Conservation (phyloP, 192 early-diverging fungal species). For the Rhizophagus clarus region DNA sequence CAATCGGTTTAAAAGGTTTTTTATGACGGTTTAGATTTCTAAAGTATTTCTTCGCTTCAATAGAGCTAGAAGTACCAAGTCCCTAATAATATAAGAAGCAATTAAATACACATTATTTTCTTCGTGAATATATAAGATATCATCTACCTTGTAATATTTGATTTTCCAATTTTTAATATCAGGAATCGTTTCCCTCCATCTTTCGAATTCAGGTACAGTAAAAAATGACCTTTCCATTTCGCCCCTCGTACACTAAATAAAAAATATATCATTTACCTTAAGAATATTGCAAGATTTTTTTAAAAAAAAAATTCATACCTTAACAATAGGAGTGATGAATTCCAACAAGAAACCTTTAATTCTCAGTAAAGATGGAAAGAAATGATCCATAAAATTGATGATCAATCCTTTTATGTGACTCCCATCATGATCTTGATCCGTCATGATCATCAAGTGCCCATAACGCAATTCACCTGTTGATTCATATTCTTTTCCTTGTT, state of each 20-base stretch:
- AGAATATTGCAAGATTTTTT: no score
- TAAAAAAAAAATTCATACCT: no score
- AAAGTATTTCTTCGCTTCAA: no score
- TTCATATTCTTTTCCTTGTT: constrained; percentile 84
- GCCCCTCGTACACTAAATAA: no score
- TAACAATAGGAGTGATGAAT: constrained; percentile 93
- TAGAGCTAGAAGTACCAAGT: no score
- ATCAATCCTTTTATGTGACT: constrained; percentile 97
- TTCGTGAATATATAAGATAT: no score
- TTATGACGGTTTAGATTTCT: no score
- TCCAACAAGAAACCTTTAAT: constrained; percentile 90
- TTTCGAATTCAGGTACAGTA: constrained; percentile 91
- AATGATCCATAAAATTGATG: constrained; percentile 94
- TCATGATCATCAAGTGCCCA: constrained; percentile 97
- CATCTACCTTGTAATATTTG: constrained; percentile 76
- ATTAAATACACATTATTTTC: no score
- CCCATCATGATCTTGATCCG: constrained; percentile 96
- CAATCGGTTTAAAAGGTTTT: constrained; percentile 2
- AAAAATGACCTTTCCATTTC: constrained; percentile 66
- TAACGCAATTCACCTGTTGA: constrained; percentile 80
- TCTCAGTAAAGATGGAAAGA: constrained; percentile 88
- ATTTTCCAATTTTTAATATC: constrained; percentile 77
- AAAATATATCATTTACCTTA: no score
- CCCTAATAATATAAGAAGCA: no score
- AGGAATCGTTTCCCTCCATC: constrained; percentile 72